Conservation (phyloP, 768 basidiomycete genomes). For the Brasilioporus rufonigricans region DNA sequence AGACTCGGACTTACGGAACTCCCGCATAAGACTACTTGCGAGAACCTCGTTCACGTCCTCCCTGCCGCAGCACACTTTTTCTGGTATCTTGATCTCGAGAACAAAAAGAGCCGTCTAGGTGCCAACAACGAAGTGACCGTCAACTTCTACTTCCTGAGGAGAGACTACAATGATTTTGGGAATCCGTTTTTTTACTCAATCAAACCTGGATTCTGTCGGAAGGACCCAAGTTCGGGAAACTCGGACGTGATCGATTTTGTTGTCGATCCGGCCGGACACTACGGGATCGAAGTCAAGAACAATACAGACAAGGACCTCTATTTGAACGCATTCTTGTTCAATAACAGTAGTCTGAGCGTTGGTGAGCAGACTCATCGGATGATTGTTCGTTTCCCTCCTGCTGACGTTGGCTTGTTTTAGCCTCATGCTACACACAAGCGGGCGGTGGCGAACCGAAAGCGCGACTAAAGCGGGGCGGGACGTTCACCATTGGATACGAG, state of each 20-base stretch:
- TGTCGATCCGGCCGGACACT: constrained; percentile 22
- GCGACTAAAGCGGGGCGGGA: constrained; percentile 4
- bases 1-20: too few species aligned
- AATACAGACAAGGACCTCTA: constrained; percentile 34
- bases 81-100: too few species aligned
- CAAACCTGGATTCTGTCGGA: constrained; percentile 4
- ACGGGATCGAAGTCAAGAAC: constrained; percentile 39
- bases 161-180: constrained; percentile 3
- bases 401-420: constrained; percentile 1
- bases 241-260: too few species aligned
- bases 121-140: neutral
- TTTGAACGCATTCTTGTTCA: constrained; percentile 42
- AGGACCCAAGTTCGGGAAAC: neutral
- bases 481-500: constrained; percentile 40
- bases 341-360: constrained; percentile 37
- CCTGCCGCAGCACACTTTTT: constrained; percentile 16
- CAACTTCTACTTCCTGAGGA: constrained; percentile 10
- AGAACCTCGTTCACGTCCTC: neutral
- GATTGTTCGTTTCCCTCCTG: neutral
- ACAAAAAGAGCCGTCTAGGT: neutral
- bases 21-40: neutral
- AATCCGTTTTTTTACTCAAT: neutral
- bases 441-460: neutral
- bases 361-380: constrained; percentile 14
- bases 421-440: constrained; percentile 4